Evolutionary conservation across 495 filamentous ascomycete genomes (phyloP), one percentile per base, ranked within the genome.

Genomic region (Penicillium tannophilum): DNA sequence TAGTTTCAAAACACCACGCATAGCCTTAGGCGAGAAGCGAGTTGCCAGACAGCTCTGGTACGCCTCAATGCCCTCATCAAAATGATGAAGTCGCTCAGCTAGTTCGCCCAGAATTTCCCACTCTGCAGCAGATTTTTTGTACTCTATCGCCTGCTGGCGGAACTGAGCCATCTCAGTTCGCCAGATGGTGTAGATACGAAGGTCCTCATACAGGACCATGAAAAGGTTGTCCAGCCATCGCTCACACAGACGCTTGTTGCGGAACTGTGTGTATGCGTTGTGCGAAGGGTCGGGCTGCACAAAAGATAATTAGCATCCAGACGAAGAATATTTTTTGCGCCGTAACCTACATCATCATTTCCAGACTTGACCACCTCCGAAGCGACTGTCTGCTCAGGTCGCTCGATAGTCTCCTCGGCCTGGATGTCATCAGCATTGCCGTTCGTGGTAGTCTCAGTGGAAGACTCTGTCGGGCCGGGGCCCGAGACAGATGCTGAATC

Each of bases 151-250:
- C 69, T 97, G 92, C 45, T 93, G 90, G 20, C 90, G 87, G 65
- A 88, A 93, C 63, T 96, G 93, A 5, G 91, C 90, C 86, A 97
- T 90, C 73, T 98, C 95, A 3, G 94, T 97, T 41, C 94, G 88
- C 94, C 94, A 98, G 70, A 98, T 98, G 41, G 94, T 98, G 76
- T 98, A 98, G 55, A 98, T 92, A 30, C 94, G 90, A 10, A 98
- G 84, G 67, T 98, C 94, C 72, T 98, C 94, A 68, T 98, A 98
- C 1, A 98, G 83, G 0, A 98, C 93, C 94, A 98, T 98, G 79
- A 98, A 98, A 33, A 98, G 84, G 63, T 96, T 98, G 73, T 98
- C 94, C 3, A 98, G 84, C 94, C 94, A 98, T 60, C 94, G 85
- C 69, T 98, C 94, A 67, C 94, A 98, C 5, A 98, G 85, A 1